Base-by-base conservation (phyloP, 2,329 filamentous ascomycete species). In the Onygenales sp. region DNA sequence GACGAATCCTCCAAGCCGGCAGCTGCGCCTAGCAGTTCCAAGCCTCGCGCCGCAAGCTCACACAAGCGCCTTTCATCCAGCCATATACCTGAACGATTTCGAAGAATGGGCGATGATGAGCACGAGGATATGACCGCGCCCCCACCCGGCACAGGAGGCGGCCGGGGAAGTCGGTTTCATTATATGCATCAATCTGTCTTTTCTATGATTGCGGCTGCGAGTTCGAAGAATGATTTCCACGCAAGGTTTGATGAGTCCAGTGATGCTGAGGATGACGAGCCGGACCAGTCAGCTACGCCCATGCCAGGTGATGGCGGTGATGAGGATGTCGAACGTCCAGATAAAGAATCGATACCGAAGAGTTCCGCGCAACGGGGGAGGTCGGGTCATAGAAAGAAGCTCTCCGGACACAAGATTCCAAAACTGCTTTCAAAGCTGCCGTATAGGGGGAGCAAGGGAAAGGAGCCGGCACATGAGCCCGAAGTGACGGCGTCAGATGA, bases 141-240 rank as follows among this genome's bases (percentile, higher is more conserved):
- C 2, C 77, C 75, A n/a, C 63, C 59, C 36, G 64, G 61, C 42
- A 58, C 58, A 51, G 61, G 60, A 11, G 68, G 69, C n/a, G 21
- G 47, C 21, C 63, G 65, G 38, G 71, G 71, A 54, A 67, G 71
- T 51, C 71, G 74, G 43, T 66, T 74, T 47, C 72, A 77, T 56
- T 89, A 90, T 64, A 89, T 95, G 84, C 93, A 95, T 69, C 91
- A 95, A 75, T 94, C 89, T 59, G 85, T 97, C 53, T 95, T 96
- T 68, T 90, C 89, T 52, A 82, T 97, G 72, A 91, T 97, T 60
- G 88, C 91, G 6, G 89, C 89, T 13, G 89, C 89, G 39, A 89
- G 90, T 6, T 91, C 89, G 33, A 83, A 83, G 55, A 84, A 87
- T 50, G 86, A 94, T 70, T 90, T 94, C 65, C 85, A 88, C 68